These are phyloP conservation scores for Coniferiporia weirii DNA, from an alignment of 1,284 basidiomycete genomes.

Conservation along the genomic window DNA sequence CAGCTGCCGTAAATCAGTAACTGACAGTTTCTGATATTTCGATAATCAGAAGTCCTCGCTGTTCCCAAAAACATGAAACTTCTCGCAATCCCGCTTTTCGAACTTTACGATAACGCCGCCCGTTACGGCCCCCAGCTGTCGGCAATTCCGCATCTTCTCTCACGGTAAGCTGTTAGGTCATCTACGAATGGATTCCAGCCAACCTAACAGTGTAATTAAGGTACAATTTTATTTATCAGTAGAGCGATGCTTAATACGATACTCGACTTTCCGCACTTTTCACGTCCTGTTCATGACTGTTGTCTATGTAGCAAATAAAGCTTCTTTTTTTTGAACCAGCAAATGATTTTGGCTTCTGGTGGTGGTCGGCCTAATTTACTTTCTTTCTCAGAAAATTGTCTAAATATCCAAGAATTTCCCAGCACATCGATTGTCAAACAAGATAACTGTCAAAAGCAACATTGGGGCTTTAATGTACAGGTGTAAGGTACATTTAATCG, in stretches of 20 bases:
- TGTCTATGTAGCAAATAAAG: conserved; percentile 4
- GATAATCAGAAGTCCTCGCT: conserved; percentile 77
- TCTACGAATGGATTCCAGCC: not conserved
- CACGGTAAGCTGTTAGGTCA: conserved; percentile 51
- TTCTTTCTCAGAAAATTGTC: no score
- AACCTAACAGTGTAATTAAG: conserved; percentile 25
- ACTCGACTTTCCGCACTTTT: not conserved
- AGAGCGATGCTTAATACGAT: conserved; percentile 17
- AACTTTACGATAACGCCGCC: conserved; percentile 95
- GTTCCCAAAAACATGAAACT: conserved; percentile 99
- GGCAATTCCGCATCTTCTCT: conserved; percentile 90
- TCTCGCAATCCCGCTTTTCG: conserved; percentile 91
- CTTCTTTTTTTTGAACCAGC: no score
- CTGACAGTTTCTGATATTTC: conserved; percentile 1
- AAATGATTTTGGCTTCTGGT: no score
- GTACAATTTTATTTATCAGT: conserved; percentile 72
- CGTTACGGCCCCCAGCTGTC: conserved; percentile 90
- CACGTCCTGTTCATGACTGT: not conserved
- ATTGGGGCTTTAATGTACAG: no score
- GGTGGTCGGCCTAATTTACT: no score
- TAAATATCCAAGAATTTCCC: no score
- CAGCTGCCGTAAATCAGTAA: not conserved
- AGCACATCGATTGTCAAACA: no score
- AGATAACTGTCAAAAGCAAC: no score
- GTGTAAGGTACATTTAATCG: no score